Conservation (phyloP, 139 green algal species). For the Chlamydomonas asymmetrica region DNA sequence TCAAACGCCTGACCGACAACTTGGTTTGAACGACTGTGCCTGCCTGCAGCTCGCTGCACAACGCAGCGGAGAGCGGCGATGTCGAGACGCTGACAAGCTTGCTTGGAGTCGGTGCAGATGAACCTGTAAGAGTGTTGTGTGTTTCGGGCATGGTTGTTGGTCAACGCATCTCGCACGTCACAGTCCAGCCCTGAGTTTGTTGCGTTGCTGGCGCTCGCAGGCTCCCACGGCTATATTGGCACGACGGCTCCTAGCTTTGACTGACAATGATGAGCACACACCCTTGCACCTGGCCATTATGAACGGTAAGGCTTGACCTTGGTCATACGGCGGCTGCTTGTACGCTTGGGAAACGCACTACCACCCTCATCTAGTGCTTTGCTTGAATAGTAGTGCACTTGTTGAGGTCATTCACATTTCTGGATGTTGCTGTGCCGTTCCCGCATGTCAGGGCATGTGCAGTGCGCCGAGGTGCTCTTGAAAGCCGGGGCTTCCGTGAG, state of each 20-base stretch:
- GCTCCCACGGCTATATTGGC: not conserved
- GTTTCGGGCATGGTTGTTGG: not conserved
- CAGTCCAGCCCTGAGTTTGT: not conserved
- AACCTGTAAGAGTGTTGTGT: conserved; percentile 11
- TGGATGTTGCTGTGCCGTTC: not conserved
- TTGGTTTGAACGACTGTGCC: no score
- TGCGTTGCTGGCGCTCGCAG: not conserved
- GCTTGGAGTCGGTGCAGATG: conserved; percentile 28
- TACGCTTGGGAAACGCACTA: not conserved
- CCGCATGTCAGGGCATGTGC: conserved; percentile 48
- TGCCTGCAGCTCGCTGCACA: conserved; percentile 62
- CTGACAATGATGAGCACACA: conserved; percentile 65
- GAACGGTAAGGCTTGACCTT: conserved; percentile 40
- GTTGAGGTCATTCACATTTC: no score
- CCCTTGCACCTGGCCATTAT: conserved; percentile 85
- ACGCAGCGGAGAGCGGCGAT: conserved; percentile 68
- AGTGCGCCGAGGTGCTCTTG: conserved; percentile 57
- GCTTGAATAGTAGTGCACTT: not conserved
- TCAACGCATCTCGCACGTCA: not conserved
- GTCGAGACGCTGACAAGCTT: conserved; percentile 37
- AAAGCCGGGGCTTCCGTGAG: conserved; percentile 30
- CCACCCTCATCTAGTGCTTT: not conserved
- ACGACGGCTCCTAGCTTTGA: conserved; percentile 38
- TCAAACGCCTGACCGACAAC: no score
- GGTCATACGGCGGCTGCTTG: no score